A percentile compares a stretch with the other conserved stretches of the same genome.
Evolutionary conservation across 1,284 basidiomycete species (phyloP).

Genomic region (Stygiomarasmius scandens): DNA sequence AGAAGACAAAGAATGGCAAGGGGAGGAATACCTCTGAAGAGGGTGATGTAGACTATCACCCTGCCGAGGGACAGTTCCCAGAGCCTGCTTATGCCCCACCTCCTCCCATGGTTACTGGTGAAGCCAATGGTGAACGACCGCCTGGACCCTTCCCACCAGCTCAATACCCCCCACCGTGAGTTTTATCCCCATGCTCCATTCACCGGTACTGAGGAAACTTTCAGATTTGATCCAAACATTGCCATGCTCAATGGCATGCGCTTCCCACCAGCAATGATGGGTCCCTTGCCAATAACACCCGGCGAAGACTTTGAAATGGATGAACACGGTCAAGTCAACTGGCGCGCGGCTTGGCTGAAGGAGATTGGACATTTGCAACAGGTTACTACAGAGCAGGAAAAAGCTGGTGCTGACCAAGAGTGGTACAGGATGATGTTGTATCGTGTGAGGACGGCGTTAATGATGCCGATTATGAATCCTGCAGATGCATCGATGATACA

Average conservation of each 20-base stretch:
- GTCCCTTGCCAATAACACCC: slow-evolving; percentile 55
- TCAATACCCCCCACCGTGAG: slow-evolving; percentile 48
- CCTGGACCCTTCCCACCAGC: slow-evolving; percentile 57
- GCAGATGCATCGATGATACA: slow-evolving; percentile 59
- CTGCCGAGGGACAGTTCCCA: slow-evolving; percentile 48
- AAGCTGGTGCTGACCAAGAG: slow-evolving; percentile 72
- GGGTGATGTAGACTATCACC: slow-evolving; percentile 61
- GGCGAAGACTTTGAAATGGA: slow-evolving; percentile 71
- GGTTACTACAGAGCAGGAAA: slow-evolving; percentile 76
- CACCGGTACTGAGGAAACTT: slow-evolving; percentile 9
- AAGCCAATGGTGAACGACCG: slow-evolving; percentile 50
- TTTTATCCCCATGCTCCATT: slow-evolving; percentile 17
- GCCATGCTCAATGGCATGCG: slow-evolving; percentile 65
- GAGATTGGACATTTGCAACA: slow-evolving; percentile 73
- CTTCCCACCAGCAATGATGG: slow-evolving; percentile 51
- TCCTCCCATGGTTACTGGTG: slow-evolving; percentile 54
- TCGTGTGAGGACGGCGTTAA: slow-evolving; percentile 67
- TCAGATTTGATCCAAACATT: slow-evolving; percentile 70
- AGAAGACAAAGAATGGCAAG: slow-evolving; percentile 64
- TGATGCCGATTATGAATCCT: slow-evolving; percentile 63
- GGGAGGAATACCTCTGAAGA: slow-evolving; percentile 48
- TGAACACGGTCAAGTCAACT: slow-evolving; percentile 76
- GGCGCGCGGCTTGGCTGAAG: slow-evolving; percentile 77
- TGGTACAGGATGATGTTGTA: slow-evolving; percentile 84
- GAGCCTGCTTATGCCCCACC: slow-evolving; percentile 58